These are phyloP conservation scores for Kalaharituber pfeilii DNA, from an alignment of 2,329 filamentous ascomycete species.

Conservation along the genomic window DNA sequence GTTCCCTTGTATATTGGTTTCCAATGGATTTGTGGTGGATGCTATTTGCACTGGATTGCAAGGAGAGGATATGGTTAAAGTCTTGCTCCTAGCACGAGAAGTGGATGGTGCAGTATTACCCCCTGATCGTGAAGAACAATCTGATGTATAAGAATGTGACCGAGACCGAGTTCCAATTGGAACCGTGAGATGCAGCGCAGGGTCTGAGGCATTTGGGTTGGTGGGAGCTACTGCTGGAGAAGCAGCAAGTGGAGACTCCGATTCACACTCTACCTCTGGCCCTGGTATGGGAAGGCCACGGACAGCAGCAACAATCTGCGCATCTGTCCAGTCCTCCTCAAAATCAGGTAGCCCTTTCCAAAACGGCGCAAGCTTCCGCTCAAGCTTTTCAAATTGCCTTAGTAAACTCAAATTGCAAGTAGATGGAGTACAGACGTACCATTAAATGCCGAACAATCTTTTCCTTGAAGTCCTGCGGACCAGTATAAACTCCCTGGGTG, in stretches of 20 bases:
- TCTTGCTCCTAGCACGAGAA: constrained; percentile 75
- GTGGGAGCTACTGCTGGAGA: constrained; percentile 30
- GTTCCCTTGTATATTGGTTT: constrained; percentile 20
- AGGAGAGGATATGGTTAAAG: constrained; percentile 59
- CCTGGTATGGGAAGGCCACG: constrained; percentile 68
- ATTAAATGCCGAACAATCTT: constrained; percentile 71
- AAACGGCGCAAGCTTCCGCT: constrained; percentile 80
- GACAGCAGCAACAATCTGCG: constrained; percentile 83
- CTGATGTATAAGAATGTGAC: constrained; percentile 63
- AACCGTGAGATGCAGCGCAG: constrained; percentile 55
- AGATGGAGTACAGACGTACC: constrained; percentile 48
- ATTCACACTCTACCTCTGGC: constrained; percentile 56
- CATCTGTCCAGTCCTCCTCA: constrained; percentile 74
- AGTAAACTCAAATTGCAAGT: too few species aligned
- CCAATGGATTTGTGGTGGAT: constrained; percentile 17
- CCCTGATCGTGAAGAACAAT: constrained; percentile 42
- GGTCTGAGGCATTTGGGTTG: constrained; percentile 37
- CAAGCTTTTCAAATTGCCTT: constrained; percentile 64
- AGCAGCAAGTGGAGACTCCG: constrained; percentile 40
- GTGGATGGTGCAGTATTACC: constrained; percentile 31
- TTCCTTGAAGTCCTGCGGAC: constrained; percentile 86
- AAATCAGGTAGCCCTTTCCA: constrained; percentile 89
- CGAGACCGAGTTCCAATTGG: constrained; percentile 49
- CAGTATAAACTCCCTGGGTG: constrained; percentile 84
- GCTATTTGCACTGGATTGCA: constrained; percentile 44